These are phyloP conservation scores for Prunella vulgaris DNA, from an alignment of 257 asterid genomes.

Conservation along the genomic window DNA sequence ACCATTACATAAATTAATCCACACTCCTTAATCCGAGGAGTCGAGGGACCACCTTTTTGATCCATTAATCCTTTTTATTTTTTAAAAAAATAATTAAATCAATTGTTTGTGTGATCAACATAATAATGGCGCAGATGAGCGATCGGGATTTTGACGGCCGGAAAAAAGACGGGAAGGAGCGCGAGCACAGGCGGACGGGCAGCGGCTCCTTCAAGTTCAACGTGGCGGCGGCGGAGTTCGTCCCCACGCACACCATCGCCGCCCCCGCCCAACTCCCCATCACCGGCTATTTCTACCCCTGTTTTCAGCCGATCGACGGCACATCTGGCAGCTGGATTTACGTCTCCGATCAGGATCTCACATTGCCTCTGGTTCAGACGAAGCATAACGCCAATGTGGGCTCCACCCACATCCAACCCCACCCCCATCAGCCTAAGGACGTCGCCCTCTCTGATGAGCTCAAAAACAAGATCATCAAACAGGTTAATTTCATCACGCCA, in stretches of 20 bases:
- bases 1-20: neutral
- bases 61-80: neutral
- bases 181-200: slow-evolving; percentile 9
- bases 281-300: slow-evolving; percentile 67
- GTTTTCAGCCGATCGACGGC: slow-evolving; percentile 52
- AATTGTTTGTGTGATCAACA: neutral
- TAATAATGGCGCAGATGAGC: slow-evolving; percentile 47
- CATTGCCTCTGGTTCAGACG: slow-evolving; percentile 29
- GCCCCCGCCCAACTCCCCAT: slow-evolving; percentile 36
- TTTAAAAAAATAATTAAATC: neutral
- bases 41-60: slow-evolving; percentile 8
- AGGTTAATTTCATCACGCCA: slow-evolving; percentile 35
- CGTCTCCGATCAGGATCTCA: slow-evolving; percentile 54
- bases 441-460: slow-evolving; percentile 58
- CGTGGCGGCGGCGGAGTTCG: slow-evolving; percentile 87
- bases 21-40: slow-evolving; percentile 1
- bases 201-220: slow-evolving; percentile 57
- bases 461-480: slow-evolving; percentile 74
- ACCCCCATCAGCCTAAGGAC: slow-evolving; percentile 35
- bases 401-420: slow-evolving; percentile 6
- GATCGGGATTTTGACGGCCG: neutral
- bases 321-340: slow-evolving; percentile 35
- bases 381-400: slow-evolving; percentile 12
- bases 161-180: neutral
- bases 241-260: slow-evolving; percentile 41